Conservation (phyloP, 306 rosid species). For the Erythrophleum fordii region DNA sequence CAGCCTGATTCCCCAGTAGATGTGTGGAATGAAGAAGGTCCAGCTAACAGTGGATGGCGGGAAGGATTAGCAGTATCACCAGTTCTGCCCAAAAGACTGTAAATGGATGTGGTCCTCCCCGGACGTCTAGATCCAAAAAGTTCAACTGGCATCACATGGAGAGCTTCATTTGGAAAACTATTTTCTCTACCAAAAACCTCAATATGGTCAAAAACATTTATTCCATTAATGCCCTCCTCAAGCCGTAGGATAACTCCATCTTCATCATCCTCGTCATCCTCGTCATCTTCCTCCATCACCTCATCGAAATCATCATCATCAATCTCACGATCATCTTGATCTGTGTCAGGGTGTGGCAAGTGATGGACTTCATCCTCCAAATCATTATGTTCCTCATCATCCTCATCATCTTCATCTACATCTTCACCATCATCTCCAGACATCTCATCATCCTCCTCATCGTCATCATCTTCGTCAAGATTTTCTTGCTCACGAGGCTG, state of each 20-base stretch:
- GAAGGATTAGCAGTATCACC: conserved; percentile 84
- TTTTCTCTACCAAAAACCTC: conserved; percentile 95
- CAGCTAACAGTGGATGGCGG: conserved; percentile 91
- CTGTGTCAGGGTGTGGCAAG: conserved; percentile 90
- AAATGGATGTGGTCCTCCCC: conserved; percentile 95
- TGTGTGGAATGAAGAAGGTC: conserved; percentile 62
- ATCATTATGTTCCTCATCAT: conserved; percentile 94
- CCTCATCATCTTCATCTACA: conserved; percentile 91
- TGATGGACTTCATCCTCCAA: conserved; percentile 88
- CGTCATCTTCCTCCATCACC: conserved; percentile 95
- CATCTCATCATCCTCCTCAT: conserved; percentile 94
- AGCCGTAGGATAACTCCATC: conserved; percentile 95
- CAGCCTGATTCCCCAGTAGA: conserved; percentile 74
- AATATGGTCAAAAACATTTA: conserved; percentile 94
- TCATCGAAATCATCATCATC: conserved; percentile 99
- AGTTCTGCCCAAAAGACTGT: conserved; percentile 90
- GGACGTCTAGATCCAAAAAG: conserved; percentile 94
- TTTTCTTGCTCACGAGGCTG: conserved; percentile 85
- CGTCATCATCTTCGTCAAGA: conserved; percentile 86
- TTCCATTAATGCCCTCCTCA: conserved; percentile 99
- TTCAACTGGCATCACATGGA: conserved; percentile 98
- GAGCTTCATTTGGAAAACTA: conserved; percentile 81
- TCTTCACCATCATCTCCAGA: conserved; percentile 97
- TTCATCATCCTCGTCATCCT: conserved; percentile 97
- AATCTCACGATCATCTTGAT: conserved; percentile 98